These are phyloP conservation scores for Miscanthus sacchariflorus DNA, from an alignment of 202 grass and related monocot species.

Conservation along the genomic window DNA sequence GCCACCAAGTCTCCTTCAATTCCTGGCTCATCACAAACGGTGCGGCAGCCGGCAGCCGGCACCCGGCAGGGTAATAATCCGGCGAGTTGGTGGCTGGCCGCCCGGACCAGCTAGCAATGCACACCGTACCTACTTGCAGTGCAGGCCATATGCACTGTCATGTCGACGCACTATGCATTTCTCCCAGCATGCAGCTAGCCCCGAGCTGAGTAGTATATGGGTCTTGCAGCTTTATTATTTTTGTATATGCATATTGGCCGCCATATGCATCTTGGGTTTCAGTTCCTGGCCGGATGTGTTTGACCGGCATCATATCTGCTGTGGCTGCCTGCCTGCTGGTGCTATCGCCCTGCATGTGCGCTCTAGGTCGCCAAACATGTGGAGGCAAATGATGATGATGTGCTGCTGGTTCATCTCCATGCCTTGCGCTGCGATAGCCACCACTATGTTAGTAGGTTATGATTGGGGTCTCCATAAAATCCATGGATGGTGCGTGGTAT, in stretches of 20 bases:
- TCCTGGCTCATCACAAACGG: background rate
- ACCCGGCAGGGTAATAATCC: too few relatives aligned
- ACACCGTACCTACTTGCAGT: background rate
- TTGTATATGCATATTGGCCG: background rate
- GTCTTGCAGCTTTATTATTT: background rate
- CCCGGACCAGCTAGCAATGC: conserved; percentile 24
- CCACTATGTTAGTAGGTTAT: background rate
- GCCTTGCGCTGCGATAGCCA: background rate
- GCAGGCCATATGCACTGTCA: background rate
- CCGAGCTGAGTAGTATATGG: background rate
- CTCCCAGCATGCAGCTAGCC: background rate
- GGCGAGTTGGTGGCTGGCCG: conserved; percentile 14
- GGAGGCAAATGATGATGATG: conserved; percentile 19
- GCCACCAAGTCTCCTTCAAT: background rate
- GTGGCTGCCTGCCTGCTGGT: background rate
- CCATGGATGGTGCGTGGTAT: background rate
- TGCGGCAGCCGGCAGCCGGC: too few relatives aligned
- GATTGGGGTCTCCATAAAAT: conserved; percentile 16
- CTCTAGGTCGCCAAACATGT: conserved; percentile 46
- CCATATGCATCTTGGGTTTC: background rate
- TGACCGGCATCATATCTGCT: conserved; percentile 32
- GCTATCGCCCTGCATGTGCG: conserved; percentile 36
- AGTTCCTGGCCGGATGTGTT: background rate
- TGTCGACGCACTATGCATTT: background rate
- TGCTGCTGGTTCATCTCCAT: background rate